Percentiles rank a stretch among this genome's conserved stretches.
These are phyloP conservation scores for Magnaporthiopsis rhizophila DNA, from an alignment of 2,329 filamentous ascomycete species.

Conservation along the genomic window DNA sequence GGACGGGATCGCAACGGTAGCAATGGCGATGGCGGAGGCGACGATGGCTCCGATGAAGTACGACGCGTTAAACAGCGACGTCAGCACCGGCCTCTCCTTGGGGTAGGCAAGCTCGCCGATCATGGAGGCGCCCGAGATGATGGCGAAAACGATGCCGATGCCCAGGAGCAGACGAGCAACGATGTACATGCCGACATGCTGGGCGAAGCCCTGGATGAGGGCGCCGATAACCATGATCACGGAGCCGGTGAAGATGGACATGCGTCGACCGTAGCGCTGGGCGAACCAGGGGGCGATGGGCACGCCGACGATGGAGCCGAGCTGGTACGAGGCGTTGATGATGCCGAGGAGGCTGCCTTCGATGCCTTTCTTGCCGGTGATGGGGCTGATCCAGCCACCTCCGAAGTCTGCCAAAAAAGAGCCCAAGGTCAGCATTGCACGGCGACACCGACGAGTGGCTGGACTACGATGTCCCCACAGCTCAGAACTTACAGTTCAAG, in stretches of 20 bases:
- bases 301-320: constrained; percentile 14
- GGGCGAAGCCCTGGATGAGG: constrained; percentile 41
- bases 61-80: constrained; percentile 50
- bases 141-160: constrained; percentile 52
- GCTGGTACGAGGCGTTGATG: constrained; percentile 21
- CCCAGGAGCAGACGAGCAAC: constrained; percentile 52
- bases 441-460: no score
- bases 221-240: constrained; percentile 43
- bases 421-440: background rate
- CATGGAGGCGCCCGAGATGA: constrained; percentile 48
- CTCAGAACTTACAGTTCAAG: constrained; percentile 22
- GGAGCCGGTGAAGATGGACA: constrained; percentile 44
- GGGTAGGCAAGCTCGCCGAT: constrained; percentile 54
- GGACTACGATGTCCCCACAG: no score
- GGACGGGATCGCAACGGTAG: constrained; percentile 29
- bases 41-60: constrained; percentile 42
- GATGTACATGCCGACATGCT: constrained; percentile 47
- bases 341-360: constrained; percentile 19
- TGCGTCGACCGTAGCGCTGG: constrained; percentile 39
- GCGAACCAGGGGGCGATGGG: constrained; percentile 30
- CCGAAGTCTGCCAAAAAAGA: constrained; percentile 1
- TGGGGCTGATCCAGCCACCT: background rate
- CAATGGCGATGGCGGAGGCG: constrained; percentile 40
- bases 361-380: background rate
- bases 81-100: constrained; percentile 51